Percentiles rank a stretch among this genome's conserved stretches.
phyloP scores from a whole-genome alignment of 2,329 filamentous ascomycete genomes.

The Alternaria rosae region DNA sequence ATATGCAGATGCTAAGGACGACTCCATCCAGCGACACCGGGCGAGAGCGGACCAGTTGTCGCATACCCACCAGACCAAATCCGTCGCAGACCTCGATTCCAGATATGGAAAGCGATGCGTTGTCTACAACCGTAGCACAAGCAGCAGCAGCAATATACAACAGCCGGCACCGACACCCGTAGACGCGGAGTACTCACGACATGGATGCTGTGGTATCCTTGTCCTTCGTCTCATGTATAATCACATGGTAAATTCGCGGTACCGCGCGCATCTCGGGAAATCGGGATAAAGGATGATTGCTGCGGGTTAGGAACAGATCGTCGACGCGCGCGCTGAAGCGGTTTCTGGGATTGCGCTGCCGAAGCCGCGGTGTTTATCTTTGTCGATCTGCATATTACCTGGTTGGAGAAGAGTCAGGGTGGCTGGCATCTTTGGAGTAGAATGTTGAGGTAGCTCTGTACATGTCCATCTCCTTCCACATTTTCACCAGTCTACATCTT shows the following conservation, averaged over 20 bases:
- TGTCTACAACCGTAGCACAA: not conserved
- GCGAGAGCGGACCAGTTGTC: not conserved
- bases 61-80: not conserved
- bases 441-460: not conserved
- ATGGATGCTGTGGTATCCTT: not conserved
- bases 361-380: not conserved
- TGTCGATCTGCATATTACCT: not conserved
- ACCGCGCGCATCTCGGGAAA: not conserved
- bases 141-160: not conserved
- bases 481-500: not conserved
- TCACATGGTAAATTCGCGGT: not conserved
- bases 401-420: not conserved
- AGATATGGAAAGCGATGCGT: not conserved
- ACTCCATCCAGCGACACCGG: not conserved
- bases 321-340: not conserved
- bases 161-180: not conserved
- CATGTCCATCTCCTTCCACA: not conserved
- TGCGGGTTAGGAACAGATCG: not conserved
- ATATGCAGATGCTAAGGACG: fast-evolving
- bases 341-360: not conserved
- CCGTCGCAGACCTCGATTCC: too few species aligned
- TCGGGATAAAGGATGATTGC: not conserved
- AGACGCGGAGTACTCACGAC: not conserved
- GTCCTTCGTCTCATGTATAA: not conserved
- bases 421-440: not conserved